Conservation (phyloP, 2,329 filamentous ascomycete genomes). For the Fusarium odoratissimum region DNA sequence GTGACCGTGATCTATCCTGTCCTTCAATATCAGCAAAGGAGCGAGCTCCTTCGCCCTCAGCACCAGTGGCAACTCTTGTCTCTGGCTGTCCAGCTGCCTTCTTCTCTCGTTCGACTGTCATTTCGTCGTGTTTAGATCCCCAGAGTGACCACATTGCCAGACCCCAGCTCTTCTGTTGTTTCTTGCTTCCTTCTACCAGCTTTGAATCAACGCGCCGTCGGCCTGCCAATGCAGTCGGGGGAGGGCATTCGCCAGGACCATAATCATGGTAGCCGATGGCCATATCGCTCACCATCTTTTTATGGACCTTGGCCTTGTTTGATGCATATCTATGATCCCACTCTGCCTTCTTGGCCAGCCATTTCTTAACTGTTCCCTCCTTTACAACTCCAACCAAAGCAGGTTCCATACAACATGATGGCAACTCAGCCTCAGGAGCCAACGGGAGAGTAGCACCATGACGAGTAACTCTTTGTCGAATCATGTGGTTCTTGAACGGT, state of each 20-base stretch:
- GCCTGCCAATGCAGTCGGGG: conserved; percentile 84
- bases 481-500: conserved; percentile 86
- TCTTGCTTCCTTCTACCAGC: conserved; percentile 56
- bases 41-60: conserved; percentile 58
- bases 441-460: conserved; percentile 81
- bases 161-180: conserved; percentile 76
- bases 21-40: conserved; percentile 55
- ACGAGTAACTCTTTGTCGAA: conserved; percentile 85
- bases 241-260: conserved; percentile 78
- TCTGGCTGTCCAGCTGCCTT: conserved; percentile 57
- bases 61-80: conserved; percentile 49
- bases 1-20: conserved; percentile 49
- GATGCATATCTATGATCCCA: conserved; percentile 80
- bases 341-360: conserved; percentile 78
- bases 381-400: conserved; percentile 83
- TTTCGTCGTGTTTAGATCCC: conserved; percentile 90
- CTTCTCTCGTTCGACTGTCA: conserved; percentile 71
- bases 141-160: conserved; percentile 87
- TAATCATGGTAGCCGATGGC: conserved; percentile 77
- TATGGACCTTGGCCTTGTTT: conserved; percentile 77
- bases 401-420: conserved; percentile 70
- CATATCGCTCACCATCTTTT: conserved; percentile 78
- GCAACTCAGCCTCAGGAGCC: conserved; percentile 70
- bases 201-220: conserved; percentile 65
- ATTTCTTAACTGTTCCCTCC: conserved; percentile 81